Percentiles rank a stretch among this genome's conserved stretches.
phyloP scores from a whole-genome alignment of 768 basidiomycete species.

The Leccinum broughii region DNA sequence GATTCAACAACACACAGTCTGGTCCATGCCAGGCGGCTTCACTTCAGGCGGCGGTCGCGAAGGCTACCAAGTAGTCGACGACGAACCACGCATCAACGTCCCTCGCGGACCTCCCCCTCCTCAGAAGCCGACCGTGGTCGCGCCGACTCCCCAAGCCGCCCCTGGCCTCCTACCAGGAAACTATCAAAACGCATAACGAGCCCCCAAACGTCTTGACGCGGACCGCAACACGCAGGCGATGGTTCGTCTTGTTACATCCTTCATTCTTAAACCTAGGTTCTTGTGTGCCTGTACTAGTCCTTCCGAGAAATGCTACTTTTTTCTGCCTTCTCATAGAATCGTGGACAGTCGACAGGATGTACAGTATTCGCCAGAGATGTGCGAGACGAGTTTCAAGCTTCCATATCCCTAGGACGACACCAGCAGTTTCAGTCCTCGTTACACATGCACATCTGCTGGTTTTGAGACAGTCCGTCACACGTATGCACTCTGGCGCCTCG shows the following conservation, averaged over 20 bases:
- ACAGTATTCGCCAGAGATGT: background rate
- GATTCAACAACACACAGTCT: slow-evolving; percentile 44
- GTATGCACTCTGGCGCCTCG: background rate
- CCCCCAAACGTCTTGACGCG: background rate
- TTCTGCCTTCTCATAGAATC: background rate
- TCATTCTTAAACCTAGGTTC: background rate
- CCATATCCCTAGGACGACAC: background rate
- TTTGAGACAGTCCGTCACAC: background rate
- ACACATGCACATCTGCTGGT: background rate
- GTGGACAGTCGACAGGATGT: background rate
- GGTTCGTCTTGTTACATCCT: background rate
- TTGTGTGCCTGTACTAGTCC: background rate
- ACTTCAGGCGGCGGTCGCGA: slow-evolving; percentile 48
- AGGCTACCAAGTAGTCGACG: slow-evolving; percentile 65
- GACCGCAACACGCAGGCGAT: too few species aligned
- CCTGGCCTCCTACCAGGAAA: slow-evolving; percentile 22
- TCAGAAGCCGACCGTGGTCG: slow-evolving; percentile 11
- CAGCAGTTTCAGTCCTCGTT: background rate
- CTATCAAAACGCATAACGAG: slow-evolving; percentile 26
- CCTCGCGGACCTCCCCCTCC: slow-evolving; percentile 19
- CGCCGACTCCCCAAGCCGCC: slow-evolving; percentile 18
- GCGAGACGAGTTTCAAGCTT: background rate
- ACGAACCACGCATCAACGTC: slow-evolving; percentile 32
- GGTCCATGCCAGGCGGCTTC: slow-evolving; percentile 79
- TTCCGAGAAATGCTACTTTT: background rate